phyloP scores from a whole-genome alignment of 768 basidiomycete species.

The Imleria badia region DNA sequence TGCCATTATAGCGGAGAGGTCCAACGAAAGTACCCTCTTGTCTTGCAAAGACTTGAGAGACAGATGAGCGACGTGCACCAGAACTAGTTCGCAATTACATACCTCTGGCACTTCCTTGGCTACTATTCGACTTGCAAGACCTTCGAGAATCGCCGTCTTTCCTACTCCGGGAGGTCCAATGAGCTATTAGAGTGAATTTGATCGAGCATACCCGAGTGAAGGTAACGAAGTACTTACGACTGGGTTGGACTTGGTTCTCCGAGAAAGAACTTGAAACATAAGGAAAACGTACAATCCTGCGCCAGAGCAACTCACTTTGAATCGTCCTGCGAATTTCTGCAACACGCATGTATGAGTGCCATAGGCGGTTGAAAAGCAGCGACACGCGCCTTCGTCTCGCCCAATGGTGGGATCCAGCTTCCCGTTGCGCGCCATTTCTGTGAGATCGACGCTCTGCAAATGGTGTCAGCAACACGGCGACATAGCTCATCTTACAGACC shows the following conservation, averaged over 20 bases:
- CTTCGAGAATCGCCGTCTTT: constrained; percentile 91
- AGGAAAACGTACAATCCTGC: background rate
- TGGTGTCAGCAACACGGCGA: background rate
- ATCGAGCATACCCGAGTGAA: background rate
- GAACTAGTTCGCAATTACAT: constrained; percentile 5
- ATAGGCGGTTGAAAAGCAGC: background rate
- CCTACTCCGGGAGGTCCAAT: constrained; percentile 89
- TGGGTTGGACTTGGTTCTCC: constrained; percentile 90
- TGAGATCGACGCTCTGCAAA: constrained; percentile 74
- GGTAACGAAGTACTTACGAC: constrained; percentile 51
- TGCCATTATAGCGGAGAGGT: constrained; percentile 80
- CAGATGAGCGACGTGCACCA: background rate
- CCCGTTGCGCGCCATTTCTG: constrained; percentile 77
- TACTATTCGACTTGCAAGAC: constrained; percentile 83
- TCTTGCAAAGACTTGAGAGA: constrained; percentile 68
- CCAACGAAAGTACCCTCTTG: constrained; percentile 86
- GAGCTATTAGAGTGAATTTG: constrained; percentile 41
- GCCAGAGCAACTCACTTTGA: constrained; percentile 59
- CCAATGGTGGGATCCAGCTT: constrained; percentile 92
- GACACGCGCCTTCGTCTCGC: constrained; percentile 66
- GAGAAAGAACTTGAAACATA: constrained; percentile 61
- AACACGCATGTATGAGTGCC: background rate
- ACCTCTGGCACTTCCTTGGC: constrained; percentile 92
- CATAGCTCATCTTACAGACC: constrained; percentile 27
- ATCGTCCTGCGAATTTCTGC: constrained; percentile 86